phyloP scores from a whole-genome alignment of 352 stramenopile species.

The Elongisporangium prolatum region DNA sequence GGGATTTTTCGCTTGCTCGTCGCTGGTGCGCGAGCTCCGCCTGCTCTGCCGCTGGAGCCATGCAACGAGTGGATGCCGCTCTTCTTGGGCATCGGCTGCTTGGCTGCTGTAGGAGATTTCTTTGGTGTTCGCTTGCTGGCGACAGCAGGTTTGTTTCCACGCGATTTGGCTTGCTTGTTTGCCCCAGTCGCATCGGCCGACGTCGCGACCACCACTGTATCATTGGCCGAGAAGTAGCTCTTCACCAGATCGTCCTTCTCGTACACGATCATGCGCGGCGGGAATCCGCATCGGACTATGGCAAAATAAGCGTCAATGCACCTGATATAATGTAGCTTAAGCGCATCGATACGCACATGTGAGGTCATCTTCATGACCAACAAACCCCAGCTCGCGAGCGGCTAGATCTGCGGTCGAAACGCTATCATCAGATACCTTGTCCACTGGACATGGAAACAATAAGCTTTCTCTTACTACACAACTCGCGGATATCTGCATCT shows the following conservation, averaged over 20 bases:
- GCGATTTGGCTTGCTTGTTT: constrained; percentile 3
- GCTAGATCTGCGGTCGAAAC: constrained; percentile 27
- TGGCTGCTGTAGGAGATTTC: constrained; percentile 12
- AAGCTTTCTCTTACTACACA: constrained; percentile 38
- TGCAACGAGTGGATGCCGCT: constrained; percentile 53
- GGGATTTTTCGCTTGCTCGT: constrained; percentile 36
- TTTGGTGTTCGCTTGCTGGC: constrained; percentile 19
- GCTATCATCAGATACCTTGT: neutral
- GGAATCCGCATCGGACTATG: constrained; percentile 67
- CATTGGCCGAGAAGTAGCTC: constrained; percentile 52
- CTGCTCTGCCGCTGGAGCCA: constrained; percentile 2
- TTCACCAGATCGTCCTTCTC: constrained; percentile 32
- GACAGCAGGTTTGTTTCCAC: constrained; percentile 3
- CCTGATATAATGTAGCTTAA: neutral
- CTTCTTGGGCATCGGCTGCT: constrained; percentile 9
- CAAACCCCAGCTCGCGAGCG: constrained; percentile 36
- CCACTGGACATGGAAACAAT: neutral
- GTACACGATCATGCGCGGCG: constrained; percentile 38
- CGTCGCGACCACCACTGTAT: constrained; percentile 55
- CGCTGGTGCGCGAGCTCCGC: constrained; percentile 1
- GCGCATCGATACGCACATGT: constrained; percentile 33
- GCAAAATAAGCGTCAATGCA: neutral
- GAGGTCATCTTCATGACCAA: constrained; percentile 25
- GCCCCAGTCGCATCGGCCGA: constrained; percentile 5
- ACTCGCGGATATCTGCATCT: constrained; percentile 26